Percentiles rank a stretch among this genome's conserved stretches.
phyloP scores from a whole-genome alignment of 768 basidiomycete species.

The Auricularia heimuer region DNA sequence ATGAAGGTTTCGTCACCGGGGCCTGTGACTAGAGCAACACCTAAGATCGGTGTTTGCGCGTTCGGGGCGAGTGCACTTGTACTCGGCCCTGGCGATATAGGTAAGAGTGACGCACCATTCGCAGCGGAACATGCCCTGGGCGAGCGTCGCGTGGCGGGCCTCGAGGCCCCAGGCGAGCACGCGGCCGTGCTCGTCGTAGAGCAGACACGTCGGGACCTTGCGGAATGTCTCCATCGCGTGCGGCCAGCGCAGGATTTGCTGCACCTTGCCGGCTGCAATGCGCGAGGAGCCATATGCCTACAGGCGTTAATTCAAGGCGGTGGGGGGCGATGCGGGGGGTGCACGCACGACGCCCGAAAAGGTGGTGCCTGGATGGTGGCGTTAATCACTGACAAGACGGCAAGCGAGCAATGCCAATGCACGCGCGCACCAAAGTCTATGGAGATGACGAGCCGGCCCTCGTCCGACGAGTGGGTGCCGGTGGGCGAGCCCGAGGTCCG shows the following conservation, averaged over 20 bases:
- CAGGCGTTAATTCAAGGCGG: neutral
- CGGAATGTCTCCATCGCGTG: conserved; percentile 79
- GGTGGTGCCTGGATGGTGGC: conserved; percentile 51
- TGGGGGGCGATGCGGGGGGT: neutral
- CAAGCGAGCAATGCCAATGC: neutral
- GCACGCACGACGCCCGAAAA: conserved; percentile 75
- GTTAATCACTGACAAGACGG: neutral
- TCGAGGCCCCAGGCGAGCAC: conserved; percentile 81
- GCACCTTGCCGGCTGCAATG: conserved; percentile 66
- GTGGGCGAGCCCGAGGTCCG: neutral
- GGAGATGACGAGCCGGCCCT: neutral
- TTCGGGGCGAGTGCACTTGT: neutral
- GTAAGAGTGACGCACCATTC: conserved; percentile 33
- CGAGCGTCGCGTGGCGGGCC: conserved; percentile 69
- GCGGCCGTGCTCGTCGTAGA: conserved; percentile 65
- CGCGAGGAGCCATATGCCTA: conserved; percentile 83
- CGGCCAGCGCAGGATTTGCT: conserved; percentile 82
- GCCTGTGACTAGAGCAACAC: no score
- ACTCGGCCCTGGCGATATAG: conserved; percentile 5
- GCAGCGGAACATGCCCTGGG: conserved; percentile 51
- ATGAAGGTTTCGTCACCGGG: no score
- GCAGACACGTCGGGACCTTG: conserved; percentile 77
- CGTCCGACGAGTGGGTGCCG: neutral
- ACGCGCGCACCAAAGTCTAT: neutral
- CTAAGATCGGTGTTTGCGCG: no score